A percentile compares a stretch with the other conserved stretches of the same genome.
Conservation (phyloP, 2,329 filamentous ascomycete species). For the Aspergillus pseudotamarii region DNA sequence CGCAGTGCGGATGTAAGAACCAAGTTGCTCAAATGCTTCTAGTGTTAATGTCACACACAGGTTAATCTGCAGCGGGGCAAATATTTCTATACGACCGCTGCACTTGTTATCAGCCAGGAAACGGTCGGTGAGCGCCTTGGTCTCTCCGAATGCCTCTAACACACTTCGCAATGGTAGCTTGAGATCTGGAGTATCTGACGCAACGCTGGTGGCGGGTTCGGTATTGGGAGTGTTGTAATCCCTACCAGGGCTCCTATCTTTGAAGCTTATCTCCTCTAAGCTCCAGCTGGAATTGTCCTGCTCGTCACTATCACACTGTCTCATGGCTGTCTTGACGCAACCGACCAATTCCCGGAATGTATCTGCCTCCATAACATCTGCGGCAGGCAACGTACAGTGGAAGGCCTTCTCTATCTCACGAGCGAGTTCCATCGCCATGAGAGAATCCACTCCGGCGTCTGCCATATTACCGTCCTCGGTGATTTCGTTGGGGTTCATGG, state of each 20-base stretch:
- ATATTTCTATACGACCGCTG: slow-evolving; percentile 27
- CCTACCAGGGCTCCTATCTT: not conserved
- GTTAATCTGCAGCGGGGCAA: slow-evolving; percentile 28
- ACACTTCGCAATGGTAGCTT: slow-evolving; percentile 13
- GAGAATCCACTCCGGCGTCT: slow-evolving; percentile 52
- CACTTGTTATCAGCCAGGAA: slow-evolving; percentile 28
- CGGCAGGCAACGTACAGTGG: slow-evolving; percentile 31
- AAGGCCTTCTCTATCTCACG: slow-evolving; percentile 47
- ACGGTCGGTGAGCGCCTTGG: slow-evolving; percentile 30
- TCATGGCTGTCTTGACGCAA: slow-evolving; percentile 22
- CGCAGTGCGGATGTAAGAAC: slow-evolving; percentile 26
- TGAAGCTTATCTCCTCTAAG: not conserved
- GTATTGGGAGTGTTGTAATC: not conserved
- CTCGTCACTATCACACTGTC: not conserved
- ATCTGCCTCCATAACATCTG: slow-evolving; percentile 33
- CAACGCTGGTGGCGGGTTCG: slow-evolving; percentile 10
- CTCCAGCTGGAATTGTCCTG: not conserved
- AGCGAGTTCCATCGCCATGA: slow-evolving; percentile 54
- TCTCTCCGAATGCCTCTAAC: slow-evolving; percentile 30
- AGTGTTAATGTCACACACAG: slow-evolving; percentile 28
- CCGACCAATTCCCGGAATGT: slow-evolving; percentile 34
- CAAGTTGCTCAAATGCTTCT: slow-evolving; percentile 42
- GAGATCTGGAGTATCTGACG: slow-evolving; percentile 8
- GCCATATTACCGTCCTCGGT: slow-evolving; percentile 17
- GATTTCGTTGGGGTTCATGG: slow-evolving; percentile 17